phyloP scores from a whole-genome alignment of 169 alveolate species.

The Besnoitia besnoiti region DNA sequence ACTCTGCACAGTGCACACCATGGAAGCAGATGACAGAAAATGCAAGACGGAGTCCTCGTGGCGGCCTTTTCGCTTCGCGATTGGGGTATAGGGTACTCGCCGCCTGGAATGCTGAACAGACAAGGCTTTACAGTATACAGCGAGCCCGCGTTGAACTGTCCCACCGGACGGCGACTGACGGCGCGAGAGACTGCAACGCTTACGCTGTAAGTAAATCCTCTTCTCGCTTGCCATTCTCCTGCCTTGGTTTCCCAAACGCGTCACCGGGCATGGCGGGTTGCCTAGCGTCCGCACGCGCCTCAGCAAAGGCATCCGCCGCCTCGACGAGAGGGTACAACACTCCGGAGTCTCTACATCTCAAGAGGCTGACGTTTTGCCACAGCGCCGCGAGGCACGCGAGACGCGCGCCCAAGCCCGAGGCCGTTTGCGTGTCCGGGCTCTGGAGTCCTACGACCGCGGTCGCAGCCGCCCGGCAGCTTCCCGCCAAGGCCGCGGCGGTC shows the following conservation, averaged over 20 bases:
- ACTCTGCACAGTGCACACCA: neutral
- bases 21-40: neutral
- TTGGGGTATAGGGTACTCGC: no score
- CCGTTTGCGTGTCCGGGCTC: neutral
- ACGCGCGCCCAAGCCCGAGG: neutral
- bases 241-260: no score
- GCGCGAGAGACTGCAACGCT: no score
- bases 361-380: neutral
- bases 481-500: neutral
- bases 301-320: neutral
- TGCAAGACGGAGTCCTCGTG: neutral
- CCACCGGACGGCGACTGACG: no score
- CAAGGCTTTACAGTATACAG: no score
- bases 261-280: no score
- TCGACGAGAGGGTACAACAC: neutral
- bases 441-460: conserved; percentile 1
- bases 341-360: neutral
- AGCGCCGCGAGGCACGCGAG: neutral
- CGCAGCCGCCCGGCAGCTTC: neutral
- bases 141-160: no score
- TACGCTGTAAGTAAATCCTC: no score
- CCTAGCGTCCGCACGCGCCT: no score
- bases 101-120: no score
- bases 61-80: no score
- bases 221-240: no score